These are phyloP conservation scores for Thalassiosira tumida DNA, from an alignment of 352 stramenopile genomes.

Conservation along the genomic window DNA sequence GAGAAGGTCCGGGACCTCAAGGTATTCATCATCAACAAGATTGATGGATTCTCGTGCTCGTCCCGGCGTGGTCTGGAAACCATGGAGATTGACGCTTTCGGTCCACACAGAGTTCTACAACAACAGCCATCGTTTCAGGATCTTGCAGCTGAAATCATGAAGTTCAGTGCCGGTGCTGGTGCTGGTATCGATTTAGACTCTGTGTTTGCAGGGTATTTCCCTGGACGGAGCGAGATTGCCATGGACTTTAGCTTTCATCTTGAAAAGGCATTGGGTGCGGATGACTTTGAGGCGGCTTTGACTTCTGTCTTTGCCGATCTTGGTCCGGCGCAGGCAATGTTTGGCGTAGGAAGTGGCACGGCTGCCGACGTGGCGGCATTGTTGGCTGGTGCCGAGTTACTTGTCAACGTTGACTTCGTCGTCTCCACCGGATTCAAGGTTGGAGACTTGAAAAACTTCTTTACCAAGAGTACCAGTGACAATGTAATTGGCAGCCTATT, in stretches of 20 bases:
- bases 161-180: background rate
- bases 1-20: background rate
- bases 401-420: slow-evolving; percentile 37
- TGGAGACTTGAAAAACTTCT: slow-evolving; percentile 28
- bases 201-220: slow-evolving; percentile 57
- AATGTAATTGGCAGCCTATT: slow-evolving; percentile 29
- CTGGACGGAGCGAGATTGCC: slow-evolving; percentile 54
- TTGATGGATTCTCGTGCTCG: background rate
- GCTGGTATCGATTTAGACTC: slow-evolving; percentile 1
- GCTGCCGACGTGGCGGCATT: slow-evolving; percentile 23
- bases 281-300: slow-evolving; percentile 43
- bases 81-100: slow-evolving; percentile 56
- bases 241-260: slow-evolving; percentile 59
- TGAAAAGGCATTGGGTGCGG: slow-evolving; percentile 23
- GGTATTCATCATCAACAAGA: background rate
- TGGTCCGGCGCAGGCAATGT: slow-evolving; percentile 41
- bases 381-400: slow-evolving; percentile 32
- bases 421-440: slow-evolving; percentile 51
- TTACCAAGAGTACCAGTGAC: background rate
- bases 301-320: slow-evolving; percentile 49
- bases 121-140: slow-evolving; percentile 2
- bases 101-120: slow-evolving; percentile 51
- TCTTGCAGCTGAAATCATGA: background rate
- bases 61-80: slow-evolving; percentile 18
- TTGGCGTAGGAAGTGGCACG: slow-evolving; percentile 29